Percentiles rank a stretch among this genome's conserved stretches.
These are phyloP conservation scores for Diaporthe citri DNA, from an alignment of 2,329 filamentous ascomycete species.

Conservation along the genomic window DNA sequence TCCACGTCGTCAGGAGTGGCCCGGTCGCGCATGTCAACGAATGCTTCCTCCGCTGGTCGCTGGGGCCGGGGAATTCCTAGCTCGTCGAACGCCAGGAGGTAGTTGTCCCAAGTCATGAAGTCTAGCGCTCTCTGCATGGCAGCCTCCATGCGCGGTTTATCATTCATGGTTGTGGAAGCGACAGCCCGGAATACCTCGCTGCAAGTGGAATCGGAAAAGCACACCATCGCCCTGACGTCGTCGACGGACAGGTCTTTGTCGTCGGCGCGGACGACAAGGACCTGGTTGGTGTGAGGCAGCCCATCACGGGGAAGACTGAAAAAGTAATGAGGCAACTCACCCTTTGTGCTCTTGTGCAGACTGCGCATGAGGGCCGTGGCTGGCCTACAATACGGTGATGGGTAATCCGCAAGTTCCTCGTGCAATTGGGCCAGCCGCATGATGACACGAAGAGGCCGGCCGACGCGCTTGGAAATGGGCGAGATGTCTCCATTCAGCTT, in stretches of 20 bases:
- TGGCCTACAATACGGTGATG: too few relatives aligned
- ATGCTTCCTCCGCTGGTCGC: background rate
- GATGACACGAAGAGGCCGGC: background rate
- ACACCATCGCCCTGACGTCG: background rate
- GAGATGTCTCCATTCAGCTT: background rate
- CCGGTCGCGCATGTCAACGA: background rate
- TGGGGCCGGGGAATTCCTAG: background rate
- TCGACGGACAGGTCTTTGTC: background rate
- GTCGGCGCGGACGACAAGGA: background rate
- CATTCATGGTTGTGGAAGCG: too few relatives aligned
- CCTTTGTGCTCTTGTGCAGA: too few relatives aligned
- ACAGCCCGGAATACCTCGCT: too few relatives aligned
- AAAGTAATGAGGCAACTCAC: too few relatives aligned
- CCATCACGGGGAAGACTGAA: too few relatives aligned
- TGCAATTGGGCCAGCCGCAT: accelerated
- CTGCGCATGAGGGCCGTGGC: too few relatives aligned
- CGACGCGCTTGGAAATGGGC: background rate
- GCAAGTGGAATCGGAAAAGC: too few relatives aligned
- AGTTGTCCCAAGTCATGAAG: background rate
- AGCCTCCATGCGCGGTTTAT: too few relatives aligned
- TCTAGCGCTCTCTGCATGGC: background rate
- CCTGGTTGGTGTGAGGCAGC: accelerated
- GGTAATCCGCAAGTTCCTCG: too few relatives aligned
- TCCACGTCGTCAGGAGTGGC: background rate
- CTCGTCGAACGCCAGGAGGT: background rate